Base-by-base conservation (phyloP, 495 filamentous ascomycete species). In the Pseudevernia furfuracea region DNA sequence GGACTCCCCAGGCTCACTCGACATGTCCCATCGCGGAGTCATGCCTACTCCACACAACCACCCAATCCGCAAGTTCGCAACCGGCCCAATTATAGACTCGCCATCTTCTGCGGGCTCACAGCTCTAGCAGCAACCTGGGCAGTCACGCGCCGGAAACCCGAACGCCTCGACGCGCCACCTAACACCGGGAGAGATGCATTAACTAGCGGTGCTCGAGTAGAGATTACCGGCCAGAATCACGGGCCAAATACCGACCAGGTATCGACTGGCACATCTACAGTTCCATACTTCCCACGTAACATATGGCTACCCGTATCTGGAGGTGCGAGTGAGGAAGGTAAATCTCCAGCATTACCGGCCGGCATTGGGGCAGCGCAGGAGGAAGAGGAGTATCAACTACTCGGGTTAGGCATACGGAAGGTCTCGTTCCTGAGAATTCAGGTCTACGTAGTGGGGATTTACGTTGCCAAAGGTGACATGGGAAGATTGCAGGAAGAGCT, bases 381-480 rank as follows among this genome's bases (percentile, higher is more conserved):
- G 37, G 76, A 78, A 30, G 81, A 85, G 36, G 90, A 95, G 66
- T 97, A 96, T 73, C 89, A 90, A 36, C 82, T 97, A 1, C 79
- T 97, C 9, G 94, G 94, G 0, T 78, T 96, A 46, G 94, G 94
- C 12, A 83, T 93, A 59, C 84, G 94, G 60, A 93, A 88, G 11
- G 94, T 98, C 25, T 91, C 87, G 44, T 96, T 97, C 71, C 73
- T 98, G 49, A 76, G 83, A n/a, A 89, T 98, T 34, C 86, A 96
- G 72, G 94, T 98, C 62, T 98, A 98, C 78, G 89, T 96, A 21
- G 89, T 96, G 0, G 94, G 94, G 10, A 77, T 94, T 66, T 98
- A 98, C 75, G 80, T 96, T 34, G 89, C 89, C 28, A 92, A 86
- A 6, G 74, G 84, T 43, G 90, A 96, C 70, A 85, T 97, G 62